These are phyloP conservation scores for Dianthus caryophyllus DNA, from an alignment of 148 eudicot species.

Conservation along the genomic window DNA sequence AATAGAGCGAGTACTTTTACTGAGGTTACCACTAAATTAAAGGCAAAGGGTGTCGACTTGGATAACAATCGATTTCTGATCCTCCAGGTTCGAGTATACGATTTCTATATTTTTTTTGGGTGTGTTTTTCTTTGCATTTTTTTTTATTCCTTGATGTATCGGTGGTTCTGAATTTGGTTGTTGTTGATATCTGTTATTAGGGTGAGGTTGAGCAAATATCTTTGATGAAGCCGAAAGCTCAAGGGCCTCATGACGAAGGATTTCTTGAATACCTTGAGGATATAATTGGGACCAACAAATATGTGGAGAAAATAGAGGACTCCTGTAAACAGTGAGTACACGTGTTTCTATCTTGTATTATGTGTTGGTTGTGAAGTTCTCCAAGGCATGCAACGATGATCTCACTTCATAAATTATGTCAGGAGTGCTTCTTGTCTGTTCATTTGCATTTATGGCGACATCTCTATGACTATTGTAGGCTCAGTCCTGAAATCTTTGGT, in stretches of 20 bases:
- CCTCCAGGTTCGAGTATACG: conserved; percentile 59
- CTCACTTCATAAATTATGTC: background rate
- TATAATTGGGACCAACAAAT: conserved; percentile 69
- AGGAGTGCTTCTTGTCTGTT: background rate
- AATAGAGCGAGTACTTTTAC: conserved; percentile 72
- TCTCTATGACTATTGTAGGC: too few relatives aligned
- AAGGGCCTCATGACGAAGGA: conserved; percentile 90
- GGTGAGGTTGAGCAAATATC: conserved; percentile 96
- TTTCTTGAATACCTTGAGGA: conserved; percentile 91
- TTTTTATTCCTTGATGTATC: background rate
- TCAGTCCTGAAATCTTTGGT: background rate
- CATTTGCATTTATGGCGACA: background rate
- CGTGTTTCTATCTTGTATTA: conserved; percentile 7
- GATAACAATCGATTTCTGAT: conserved; percentile 96
- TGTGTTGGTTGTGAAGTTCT: background rate
- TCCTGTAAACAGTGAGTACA: conserved; percentile 71
- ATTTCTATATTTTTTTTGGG: background rate
- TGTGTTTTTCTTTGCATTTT: background rate
- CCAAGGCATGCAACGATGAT: background rate
- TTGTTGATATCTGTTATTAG: conserved; percentile 34
- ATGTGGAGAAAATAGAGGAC: conserved; percentile 91
- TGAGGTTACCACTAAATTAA: conserved; percentile 80
- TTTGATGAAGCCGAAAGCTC: conserved; percentile 90
- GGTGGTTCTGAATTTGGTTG: conserved; percentile 5
- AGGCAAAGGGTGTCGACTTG: conserved; percentile 96